Evolutionary conservation across 2,329 filamentous ascomycete species (phyloP).

Genomic region (Fusarium hainanense): DNA sequence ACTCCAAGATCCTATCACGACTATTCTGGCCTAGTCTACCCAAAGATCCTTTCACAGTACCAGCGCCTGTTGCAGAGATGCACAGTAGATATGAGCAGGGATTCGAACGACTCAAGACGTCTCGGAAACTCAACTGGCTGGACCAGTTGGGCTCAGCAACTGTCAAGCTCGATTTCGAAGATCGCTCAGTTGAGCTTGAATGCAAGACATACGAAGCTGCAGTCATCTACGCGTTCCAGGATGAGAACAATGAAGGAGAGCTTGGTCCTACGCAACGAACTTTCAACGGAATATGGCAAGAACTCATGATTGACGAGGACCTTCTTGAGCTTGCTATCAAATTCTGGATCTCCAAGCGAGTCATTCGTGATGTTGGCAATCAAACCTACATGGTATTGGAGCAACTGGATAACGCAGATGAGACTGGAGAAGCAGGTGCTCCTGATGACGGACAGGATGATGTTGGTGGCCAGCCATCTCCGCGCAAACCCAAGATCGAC

Average conservation of each 20-base stretch:
- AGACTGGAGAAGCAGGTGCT: constrained; percentile 49
- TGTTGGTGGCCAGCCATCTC: constrained; percentile 52
- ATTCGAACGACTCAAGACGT: constrained; percentile 83
- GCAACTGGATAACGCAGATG: constrained; percentile 58
- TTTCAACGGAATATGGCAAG: constrained; percentile 65
- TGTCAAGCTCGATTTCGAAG: constrained; percentile 84
- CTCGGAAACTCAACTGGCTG: constrained; percentile 89
- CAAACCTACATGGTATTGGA: constrained; percentile 77
- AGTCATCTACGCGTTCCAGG: constrained; percentile 85
- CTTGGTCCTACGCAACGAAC: constrained; percentile 54
- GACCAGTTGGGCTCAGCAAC: constrained; percentile 82
- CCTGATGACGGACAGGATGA: constrained; percentile 39
- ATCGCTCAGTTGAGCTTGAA: constrained; percentile 78
- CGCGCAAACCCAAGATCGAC: constrained; percentile 67
- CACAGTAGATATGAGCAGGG: constrained; percentile 78
- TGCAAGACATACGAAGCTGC: constrained; percentile 88
- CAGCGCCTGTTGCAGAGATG: constrained; percentile 65
- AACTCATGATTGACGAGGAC: constrained; percentile 78
- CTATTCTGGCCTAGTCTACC: constrained; percentile 92
- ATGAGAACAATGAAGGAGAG: constrained; percentile 52
- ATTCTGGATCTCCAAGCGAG: constrained; percentile 77
- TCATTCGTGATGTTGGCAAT: constrained; percentile 67
- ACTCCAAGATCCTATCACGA: constrained; percentile 88
- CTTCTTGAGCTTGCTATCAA: constrained; percentile 73
- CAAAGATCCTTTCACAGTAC: constrained; percentile 74